These are phyloP conservation scores for Extremus antarcticus DNA, from an alignment of 495 filamentous ascomycete genomes.

Conservation along the genomic window DNA sequence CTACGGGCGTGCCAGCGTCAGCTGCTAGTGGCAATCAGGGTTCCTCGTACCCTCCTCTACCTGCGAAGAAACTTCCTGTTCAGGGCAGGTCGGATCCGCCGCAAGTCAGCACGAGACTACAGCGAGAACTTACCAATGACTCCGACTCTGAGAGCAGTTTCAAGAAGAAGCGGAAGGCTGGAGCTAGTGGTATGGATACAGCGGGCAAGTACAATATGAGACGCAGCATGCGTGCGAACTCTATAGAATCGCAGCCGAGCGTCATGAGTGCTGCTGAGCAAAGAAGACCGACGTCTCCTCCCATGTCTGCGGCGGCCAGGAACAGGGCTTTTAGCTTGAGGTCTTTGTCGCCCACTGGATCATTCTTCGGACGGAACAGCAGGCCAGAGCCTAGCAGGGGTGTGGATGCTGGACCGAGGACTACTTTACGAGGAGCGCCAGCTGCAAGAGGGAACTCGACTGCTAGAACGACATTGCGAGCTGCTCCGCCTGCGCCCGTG, in stretches of 20 bases:
- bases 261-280: slow-evolving; percentile 27
- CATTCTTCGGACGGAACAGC: slow-evolving; percentile 10
- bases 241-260: slow-evolving; percentile 20
- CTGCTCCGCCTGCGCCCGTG: slow-evolving; percentile 19
- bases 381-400: slow-evolving; percentile 5
- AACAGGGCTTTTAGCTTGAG: slow-evolving; percentile 32
- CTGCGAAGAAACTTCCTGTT: neutral
- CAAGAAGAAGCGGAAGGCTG: slow-evolving; percentile 36
- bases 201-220: slow-evolving; percentile 40
- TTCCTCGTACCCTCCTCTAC: slow-evolving; percentile 5
- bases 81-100: neutral
- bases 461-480: neutral
- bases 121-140: slow-evolving; percentile 31
- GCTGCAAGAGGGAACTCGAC: neutral
- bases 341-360: slow-evolving; percentile 32
- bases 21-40: neutral
- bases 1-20: neutral
- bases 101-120: slow-evolving; percentile 3
- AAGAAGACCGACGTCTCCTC: slow-evolving; percentile 23
- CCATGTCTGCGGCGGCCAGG: slow-evolving; percentile 26
- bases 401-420: slow-evolving; percentile 9
- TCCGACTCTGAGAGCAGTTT: slow-evolving; percentile 51
- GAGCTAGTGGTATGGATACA: slow-evolving; percentile 8
- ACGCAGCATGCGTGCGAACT: slow-evolving; percentile 41
- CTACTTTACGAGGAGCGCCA: neutral